Conservation (phyloP, 306 rosid species). For the Vigna trinervia region DNA sequence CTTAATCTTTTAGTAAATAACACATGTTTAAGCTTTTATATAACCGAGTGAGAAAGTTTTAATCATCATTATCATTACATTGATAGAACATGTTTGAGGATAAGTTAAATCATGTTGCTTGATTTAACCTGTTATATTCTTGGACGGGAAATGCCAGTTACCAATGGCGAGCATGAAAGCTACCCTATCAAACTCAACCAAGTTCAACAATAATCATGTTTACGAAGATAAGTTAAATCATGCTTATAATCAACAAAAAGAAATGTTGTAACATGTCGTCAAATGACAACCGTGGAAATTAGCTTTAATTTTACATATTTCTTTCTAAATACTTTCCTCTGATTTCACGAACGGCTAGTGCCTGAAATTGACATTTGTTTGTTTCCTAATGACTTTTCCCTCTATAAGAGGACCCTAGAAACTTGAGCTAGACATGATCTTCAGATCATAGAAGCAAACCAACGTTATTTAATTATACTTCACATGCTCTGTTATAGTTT, state of each 20-base stretch:
- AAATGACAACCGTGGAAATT: constrained; percentile 47
- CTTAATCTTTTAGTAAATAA: too few relatives aligned
- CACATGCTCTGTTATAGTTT: constrained; percentile 9
- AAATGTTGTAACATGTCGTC: constrained; percentile 23
- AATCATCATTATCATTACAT: too few relatives aligned
- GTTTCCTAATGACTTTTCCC: constrained; percentile 20
- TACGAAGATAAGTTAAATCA: constrained; percentile 38
- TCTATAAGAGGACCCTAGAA: constrained; percentile 48
- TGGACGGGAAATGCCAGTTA: constrained; percentile 21
- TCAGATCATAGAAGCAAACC: constrained; percentile 19
- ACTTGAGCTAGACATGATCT: constrained; percentile 33
- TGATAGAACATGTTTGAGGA: too few relatives aligned
- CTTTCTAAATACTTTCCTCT: not conserved
- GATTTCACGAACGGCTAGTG: constrained; percentile 33
- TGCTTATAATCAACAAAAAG: not conserved
- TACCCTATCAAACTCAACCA: constrained; percentile 4
- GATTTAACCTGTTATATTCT: not conserved
- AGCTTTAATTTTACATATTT: constrained; percentile 2
- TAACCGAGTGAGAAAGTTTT: too few relatives aligned
- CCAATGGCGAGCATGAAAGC: constrained; percentile 26
- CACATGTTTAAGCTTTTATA: too few relatives aligned
- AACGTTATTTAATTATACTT: constrained; percentile 18
- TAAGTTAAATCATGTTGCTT: not conserved
- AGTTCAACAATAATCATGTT: constrained; percentile 28
- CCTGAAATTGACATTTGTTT: constrained; percentile 45